Percentiles rank a stretch among this genome's conserved stretches.
Evolutionary conservation across 176 grass and related monocot species (phyloP).

Genomic region (Avena sativa): DNA sequence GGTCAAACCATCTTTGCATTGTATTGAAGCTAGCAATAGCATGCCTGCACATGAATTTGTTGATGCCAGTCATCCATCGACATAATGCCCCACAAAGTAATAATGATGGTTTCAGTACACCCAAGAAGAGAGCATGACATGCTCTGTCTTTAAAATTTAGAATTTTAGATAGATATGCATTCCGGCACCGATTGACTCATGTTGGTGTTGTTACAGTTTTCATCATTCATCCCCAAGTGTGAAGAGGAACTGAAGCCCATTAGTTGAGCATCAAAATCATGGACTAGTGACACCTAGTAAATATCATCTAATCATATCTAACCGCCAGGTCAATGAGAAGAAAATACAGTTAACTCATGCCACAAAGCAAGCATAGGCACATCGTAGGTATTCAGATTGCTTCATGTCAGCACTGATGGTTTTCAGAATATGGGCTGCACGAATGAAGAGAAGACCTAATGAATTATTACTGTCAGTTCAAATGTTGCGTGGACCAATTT

Average conservation of each 20-base stretch:
- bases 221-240: neutral
- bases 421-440: neutral
- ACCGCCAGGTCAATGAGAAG: neutral
- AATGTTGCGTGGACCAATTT: neutral
- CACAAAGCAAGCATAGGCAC: constrained; percentile 27
- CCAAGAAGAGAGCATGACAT: neutral
- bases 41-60: neutral
- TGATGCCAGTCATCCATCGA: neutral
- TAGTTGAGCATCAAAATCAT: too few species aligned
- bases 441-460: neutral
- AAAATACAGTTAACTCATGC: neutral
- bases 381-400: neutral
- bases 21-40: neutral
- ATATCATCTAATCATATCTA: neutral
- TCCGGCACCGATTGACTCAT: too few species aligned
- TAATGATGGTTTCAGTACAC: neutral
- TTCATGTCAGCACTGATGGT: neutral
- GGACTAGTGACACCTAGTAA: neutral
- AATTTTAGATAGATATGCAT: neutral
- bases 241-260: neutral
- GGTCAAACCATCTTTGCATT: neutral
- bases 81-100: neutral
- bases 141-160: neutral
- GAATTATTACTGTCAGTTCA: neutral
- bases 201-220: neutral